Evolutionary conservation across 345 rosid species (phyloP).

Genomic region (Conringia planisiliqua): DNA sequence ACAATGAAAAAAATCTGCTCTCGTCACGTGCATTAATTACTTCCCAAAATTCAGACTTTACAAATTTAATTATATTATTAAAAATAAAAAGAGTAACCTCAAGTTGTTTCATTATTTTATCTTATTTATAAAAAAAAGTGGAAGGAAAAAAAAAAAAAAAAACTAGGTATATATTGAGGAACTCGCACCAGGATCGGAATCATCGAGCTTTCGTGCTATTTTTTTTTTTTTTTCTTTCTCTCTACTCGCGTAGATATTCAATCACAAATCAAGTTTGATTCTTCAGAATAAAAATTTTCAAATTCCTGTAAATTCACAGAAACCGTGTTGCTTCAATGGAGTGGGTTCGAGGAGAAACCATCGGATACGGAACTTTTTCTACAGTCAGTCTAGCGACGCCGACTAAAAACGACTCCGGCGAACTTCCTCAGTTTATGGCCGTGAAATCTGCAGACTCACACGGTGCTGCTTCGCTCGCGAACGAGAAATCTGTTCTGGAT

Average conservation of each 20-base stretch:
- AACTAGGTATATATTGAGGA: slow-evolving; percentile 12
- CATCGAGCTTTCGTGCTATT: slow-evolving; percentile 14
- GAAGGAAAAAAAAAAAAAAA: not conserved
- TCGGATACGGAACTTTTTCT: slow-evolving; percentile 69
- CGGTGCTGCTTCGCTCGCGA: slow-evolving; percentile 38
- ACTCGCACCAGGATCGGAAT: slow-evolving; percentile 11
- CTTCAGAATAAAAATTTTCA: not conserved
- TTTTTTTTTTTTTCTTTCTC: not conserved
- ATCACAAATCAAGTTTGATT: not conserved
- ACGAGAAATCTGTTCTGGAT: slow-evolving; percentile 50
- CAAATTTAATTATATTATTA: slow-evolving; percentile 19
- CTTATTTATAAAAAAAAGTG: not conserved
- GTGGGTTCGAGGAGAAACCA: slow-evolving; percentile 66
- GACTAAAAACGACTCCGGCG: not conserved
- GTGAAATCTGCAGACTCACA: slow-evolving; percentile 57
- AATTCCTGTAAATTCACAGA: not conserved
- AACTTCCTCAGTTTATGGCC: slow-evolving; percentile 46
- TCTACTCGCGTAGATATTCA: not conserved
- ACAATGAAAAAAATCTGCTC: slow-evolving; percentile 27
- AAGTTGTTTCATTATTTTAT: slow-evolving; percentile 15
- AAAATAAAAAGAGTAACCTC: not conserved
- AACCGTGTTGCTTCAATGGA: slow-evolving; percentile 34
- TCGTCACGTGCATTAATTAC: slow-evolving; percentile 55
- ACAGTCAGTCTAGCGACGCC: slow-evolving; percentile 51
- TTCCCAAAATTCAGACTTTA: slow-evolving; percentile 18